Percentiles rank a stretch among this genome's conserved stretches.
These are phyloP conservation scores for Teunomyces atbi DNA, from an alignment of 805 yeast species.

Conservation along the genomic window DNA sequence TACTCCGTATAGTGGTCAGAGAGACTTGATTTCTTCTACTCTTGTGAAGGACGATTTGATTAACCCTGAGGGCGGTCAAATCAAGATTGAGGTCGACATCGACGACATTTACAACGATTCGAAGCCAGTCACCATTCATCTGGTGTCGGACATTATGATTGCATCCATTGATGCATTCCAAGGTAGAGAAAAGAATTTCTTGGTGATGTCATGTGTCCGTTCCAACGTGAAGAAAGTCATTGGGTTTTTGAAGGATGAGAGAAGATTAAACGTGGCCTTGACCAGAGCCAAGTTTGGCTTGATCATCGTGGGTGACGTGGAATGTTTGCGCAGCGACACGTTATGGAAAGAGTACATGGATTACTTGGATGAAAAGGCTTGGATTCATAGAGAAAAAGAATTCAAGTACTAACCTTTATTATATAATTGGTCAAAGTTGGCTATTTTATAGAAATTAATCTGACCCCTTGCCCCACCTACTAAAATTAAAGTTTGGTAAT, in stretches of 20 bases:
- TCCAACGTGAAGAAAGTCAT: slow-evolving; percentile 21
- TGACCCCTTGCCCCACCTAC: not conserved
- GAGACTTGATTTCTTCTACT: slow-evolving; percentile 55
- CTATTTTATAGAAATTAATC: not conserved
- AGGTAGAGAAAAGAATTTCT: slow-evolving; percentile 29
- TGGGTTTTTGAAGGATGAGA: slow-evolving; percentile 28
- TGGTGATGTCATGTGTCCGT: slow-evolving; percentile 29
- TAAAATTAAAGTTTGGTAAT: not conserved
- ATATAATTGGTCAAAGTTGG: not conserved
- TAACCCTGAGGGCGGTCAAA: slow-evolving; percentile 50
- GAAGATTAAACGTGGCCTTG: slow-evolving; percentile 30
- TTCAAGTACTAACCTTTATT: not conserved
- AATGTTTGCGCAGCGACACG: slow-evolving; percentile 45
- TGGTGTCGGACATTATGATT: slow-evolving; percentile 44
- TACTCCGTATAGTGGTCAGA: slow-evolving; percentile 76
- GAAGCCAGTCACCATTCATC: slow-evolving; percentile 48
- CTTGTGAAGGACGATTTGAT: slow-evolving; percentile 51
- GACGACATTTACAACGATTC: slow-evolving; percentile 53
- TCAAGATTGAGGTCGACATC: slow-evolving; percentile 56
- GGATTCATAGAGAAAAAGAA: slow-evolving; percentile 21
- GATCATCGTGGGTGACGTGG: slow-evolving; percentile 32
- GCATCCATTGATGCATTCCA: slow-evolving; percentile 35
- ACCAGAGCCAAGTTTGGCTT: slow-evolving; percentile 30
- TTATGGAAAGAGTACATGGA: slow-evolving; percentile 53
- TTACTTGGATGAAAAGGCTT: slow-evolving; percentile 32